phyloP scores from a whole-genome alignment of 2,329 filamentous ascomycete genomes.

The Xylaria sp. region DNA sequence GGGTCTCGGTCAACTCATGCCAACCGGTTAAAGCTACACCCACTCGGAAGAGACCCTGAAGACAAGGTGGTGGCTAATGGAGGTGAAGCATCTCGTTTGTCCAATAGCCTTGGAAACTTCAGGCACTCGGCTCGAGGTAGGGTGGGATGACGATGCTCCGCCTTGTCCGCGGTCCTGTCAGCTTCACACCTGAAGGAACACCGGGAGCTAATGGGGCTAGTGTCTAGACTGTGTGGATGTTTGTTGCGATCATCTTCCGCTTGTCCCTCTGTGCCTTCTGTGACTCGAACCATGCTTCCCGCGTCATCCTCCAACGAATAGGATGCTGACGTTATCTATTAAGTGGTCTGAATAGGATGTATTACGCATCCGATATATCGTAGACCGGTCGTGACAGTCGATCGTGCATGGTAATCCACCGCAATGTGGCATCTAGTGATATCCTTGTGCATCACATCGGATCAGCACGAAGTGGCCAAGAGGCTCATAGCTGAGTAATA shows the following conservation, averaged over 20 bases:
- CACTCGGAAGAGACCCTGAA: slow-evolving; percentile 36
- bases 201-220: slow-evolving; percentile 30
- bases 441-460: slow-evolving; percentile 27
- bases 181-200: slow-evolving; percentile 34
- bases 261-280: slow-evolving; percentile 22
- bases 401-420: slow-evolving; percentile 31
- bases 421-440: slow-evolving; percentile 24
- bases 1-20: slow-evolving; percentile 31
- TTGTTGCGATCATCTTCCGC: slow-evolving; percentile 34
- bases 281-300: slow-evolving; percentile 30
- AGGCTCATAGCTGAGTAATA: slow-evolving; percentile 25
- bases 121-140: slow-evolving; percentile 31
- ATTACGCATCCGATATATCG: slow-evolving; percentile 20
- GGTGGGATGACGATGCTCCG: slow-evolving; percentile 40
- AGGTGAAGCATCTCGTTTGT: slow-evolving; percentile 15
- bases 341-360: slow-evolving; percentile 14
- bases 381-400: slow-evolving; percentile 32
- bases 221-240: slow-evolving; percentile 31
- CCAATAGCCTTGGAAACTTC: slow-evolving; percentile 30
- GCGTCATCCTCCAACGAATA: slow-evolving; percentile 32
- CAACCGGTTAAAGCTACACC: slow-evolving; percentile 32
- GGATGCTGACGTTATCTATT: slow-evolving; percentile 31
- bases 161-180: slow-evolving; percentile 35
- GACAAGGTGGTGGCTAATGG: slow-evolving; percentile 28
- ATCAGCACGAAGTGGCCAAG: slow-evolving; percentile 16